Conservation (phyloP, 331 rosid genomes). For the Telfairia occidentalis region DNA sequence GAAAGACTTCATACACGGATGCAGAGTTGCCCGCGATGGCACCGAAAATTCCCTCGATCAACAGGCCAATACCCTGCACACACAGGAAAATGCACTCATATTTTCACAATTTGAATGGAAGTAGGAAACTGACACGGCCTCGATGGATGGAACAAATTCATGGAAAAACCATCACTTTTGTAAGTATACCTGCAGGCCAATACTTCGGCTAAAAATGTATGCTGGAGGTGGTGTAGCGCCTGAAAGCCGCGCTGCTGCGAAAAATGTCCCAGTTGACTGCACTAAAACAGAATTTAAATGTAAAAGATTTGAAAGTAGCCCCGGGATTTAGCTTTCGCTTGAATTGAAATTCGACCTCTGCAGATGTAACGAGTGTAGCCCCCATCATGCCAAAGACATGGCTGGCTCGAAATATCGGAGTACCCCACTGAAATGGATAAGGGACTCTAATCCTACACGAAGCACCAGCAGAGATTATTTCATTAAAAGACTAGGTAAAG, state of each 20-base stretch:
- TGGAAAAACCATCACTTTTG: background rate
- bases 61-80: slow-evolving; percentile 71
- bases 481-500: slow-evolving; percentile 1
- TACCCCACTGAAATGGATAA: slow-evolving; percentile 95
- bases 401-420: slow-evolving; percentile 89
- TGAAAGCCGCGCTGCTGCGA: slow-evolving; percentile 87
- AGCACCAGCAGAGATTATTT: slow-evolving; percentile 3
- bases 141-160: background rate
- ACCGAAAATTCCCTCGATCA: slow-evolving; percentile 81
- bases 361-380: slow-evolving; percentile 81
- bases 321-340: background rate
- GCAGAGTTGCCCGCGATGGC: slow-evolving; percentile 71
- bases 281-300: slow-evolving; percentile 4
- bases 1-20: slow-evolving; percentile 60
- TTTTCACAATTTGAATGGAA: slow-evolving; percentile 2
- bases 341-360: slow-evolving; percentile 51
- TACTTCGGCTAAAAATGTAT: slow-evolving; percentile 65
- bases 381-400: slow-evolving; percentile 97
- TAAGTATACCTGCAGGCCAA: slow-evolving; percentile 65
- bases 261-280: slow-evolving; percentile 84
- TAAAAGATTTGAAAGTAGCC: background rate
- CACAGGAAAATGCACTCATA: slow-evolving; percentile 11
- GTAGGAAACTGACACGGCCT: background rate
- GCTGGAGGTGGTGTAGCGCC: slow-evolving; percentile 97
- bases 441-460: slow-evolving; percentile 66